Evolutionary conservation across 139 green algal species (phyloP).

Genomic region (Coelastrella sp.): DNA sequence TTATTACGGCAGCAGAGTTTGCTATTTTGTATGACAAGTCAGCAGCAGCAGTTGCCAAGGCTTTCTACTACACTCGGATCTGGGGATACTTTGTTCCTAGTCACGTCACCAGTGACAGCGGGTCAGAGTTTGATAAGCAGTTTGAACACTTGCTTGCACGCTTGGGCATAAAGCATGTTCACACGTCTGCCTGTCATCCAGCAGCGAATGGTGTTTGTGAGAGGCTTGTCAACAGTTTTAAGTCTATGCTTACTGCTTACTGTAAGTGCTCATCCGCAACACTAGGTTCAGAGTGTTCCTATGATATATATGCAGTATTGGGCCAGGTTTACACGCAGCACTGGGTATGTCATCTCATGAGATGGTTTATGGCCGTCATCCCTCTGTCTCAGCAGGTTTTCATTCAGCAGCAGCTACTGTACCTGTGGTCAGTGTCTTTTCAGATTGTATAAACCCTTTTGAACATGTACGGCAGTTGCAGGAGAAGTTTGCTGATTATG

Average conservation of each 20-base stretch:
- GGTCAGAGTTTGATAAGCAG: background rate
- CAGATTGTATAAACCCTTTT: no score
- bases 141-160: background rate
- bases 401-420: no score
- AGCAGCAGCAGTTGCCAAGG: background rate
- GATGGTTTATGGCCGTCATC: no score
- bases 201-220: slow-evolving; percentile 4
- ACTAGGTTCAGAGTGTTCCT: background rate
- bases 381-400: no score
- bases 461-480: no score
- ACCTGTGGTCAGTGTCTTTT: no score
- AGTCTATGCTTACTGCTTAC: background rate
- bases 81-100: background rate
- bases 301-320: background rate
- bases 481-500: no score
- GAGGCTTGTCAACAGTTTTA: background rate
- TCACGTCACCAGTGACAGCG: background rate
- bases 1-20: slow-evolving; percentile 16
- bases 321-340: background rate
- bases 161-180: background rate
- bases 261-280: background rate
- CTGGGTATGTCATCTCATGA: no score
- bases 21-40: slow-evolving; percentile 4
- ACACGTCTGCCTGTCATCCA: background rate
- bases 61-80: slow-evolving; percentile 10